Base-by-base conservation (phyloP, 805 yeast species). In the Candida glaebosa region DNA sequence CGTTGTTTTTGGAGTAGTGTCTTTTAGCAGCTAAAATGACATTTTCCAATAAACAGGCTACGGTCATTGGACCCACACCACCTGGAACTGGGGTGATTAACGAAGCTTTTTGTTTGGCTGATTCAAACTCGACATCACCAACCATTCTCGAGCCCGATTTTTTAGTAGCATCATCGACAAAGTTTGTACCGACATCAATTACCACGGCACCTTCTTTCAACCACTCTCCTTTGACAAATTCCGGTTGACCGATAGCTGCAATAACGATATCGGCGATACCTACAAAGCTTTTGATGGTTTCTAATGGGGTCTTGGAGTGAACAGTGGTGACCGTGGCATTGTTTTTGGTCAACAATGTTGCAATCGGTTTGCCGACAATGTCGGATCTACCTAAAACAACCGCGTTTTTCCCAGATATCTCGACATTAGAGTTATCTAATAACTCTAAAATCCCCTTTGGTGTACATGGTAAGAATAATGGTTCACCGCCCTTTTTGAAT, bases 1-100 rank as follows among this genome's bases (percentile, higher is more conserved):
- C 63, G 57, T 76, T 73, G 8, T 71, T 69, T 39, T 55, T 69
- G 63, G 64, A 64, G 41, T 67, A 73, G 55, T 74, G 79, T 41
- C 76, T 67, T 53, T 83, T 73, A 16, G 98, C 96, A 39, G 96
- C 87, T 49, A 78, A 75, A 43, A 81, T 71, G 8, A 91, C 91
- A 57, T 93, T 91, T 49, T 84, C 78, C 47, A 90, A 77, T 46
- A 91, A 78, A 96, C 90, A 89, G 31, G 96, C 96, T 37, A 91
- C 97, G 19, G 99, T 91, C 98, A 91, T 91, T 49, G 99, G 99
- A 31, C 99, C 99, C 48, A 91, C 98, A 54, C 98, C 98, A 60
- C 98, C 98, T 24, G 99, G 99, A 42, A 91, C 99, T 14, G 99
- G 99, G 4, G 98, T 90, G 48, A 93, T 77, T 52, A 75, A 78